Percentiles rank a stretch among this genome's conserved stretches.
Conservation (phyloP, 169 alveolate species). For the Hammondia hammondi region DNA sequence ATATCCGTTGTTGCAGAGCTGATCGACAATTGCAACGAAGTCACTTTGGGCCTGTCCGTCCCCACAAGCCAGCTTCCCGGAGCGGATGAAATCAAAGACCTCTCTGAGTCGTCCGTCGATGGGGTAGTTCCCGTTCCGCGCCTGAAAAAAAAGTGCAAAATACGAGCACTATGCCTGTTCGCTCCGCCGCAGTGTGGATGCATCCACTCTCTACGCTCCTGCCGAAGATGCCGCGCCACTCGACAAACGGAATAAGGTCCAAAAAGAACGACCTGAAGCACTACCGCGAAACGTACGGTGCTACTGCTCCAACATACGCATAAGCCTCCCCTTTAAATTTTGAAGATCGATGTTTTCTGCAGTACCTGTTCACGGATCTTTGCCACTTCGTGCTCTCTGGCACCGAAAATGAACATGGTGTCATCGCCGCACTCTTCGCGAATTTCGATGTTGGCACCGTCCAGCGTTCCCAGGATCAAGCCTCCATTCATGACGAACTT, state of each 20-base stretch:
- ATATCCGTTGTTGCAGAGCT: conserved; percentile 78
- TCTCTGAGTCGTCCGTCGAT: conserved; percentile 84
- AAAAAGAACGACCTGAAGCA: too few species aligned
- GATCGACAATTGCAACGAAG: conserved; percentile 73
- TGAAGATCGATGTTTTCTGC: too few species aligned
- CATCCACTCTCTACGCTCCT: too few species aligned
- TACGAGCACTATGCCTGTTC: too few species aligned
- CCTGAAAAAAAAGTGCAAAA: neutral
- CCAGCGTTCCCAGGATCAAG: conserved; percentile 93
- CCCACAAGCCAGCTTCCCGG: conserved; percentile 85
- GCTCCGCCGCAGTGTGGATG: too few species aligned
- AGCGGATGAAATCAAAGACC: conserved; percentile 88
- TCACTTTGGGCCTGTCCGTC: conserved; percentile 78
- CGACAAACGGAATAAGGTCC: too few species aligned
- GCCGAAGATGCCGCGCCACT: too few species aligned
- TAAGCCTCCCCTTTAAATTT: too few species aligned
- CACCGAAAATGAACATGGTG: conserved; percentile 94
- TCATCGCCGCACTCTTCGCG: conserved; percentile 93
- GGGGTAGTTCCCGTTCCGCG: conserved; percentile 86
- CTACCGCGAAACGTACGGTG: neutral
- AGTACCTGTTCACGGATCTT: conserved; percentile 77
- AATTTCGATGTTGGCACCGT: conserved; percentile 96
- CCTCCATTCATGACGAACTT: conserved; percentile 95
- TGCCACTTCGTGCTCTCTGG: conserved; percentile 87
- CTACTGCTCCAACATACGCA: neutral